Evolutionary conservation across 169 alveolate genomes (phyloP).

Genomic region (Plasmodium reichenowi): DNA sequence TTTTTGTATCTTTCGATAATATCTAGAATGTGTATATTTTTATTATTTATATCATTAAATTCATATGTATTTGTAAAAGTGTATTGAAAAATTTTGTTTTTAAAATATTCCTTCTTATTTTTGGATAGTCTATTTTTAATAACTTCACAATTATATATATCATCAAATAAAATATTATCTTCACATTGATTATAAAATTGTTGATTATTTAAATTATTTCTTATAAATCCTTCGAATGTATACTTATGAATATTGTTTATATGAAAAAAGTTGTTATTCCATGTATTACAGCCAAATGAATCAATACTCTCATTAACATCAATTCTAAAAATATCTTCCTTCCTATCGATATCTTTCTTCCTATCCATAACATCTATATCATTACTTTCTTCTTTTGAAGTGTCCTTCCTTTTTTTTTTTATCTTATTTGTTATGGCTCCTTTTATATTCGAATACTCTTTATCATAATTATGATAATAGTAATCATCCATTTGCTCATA

Average conservation of each 20-base stretch:
- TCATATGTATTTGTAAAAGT: background rate
- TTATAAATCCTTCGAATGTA: too few species aligned
- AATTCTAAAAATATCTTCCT: background rate
- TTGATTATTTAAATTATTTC: background rate
- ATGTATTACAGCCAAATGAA: too few species aligned
- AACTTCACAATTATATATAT: conserved; percentile 63
- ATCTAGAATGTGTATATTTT: background rate
- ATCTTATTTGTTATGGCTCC: background rate
- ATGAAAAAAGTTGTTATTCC: background rate
- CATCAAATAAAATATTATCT: conserved; percentile 24
- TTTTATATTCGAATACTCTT: background rate
- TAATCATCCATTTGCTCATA: conserved; percentile 2
- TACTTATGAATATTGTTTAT: background rate
- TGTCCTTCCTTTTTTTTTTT: background rate
- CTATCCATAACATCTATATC: background rate
- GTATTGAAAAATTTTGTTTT: conserved; percentile 15
- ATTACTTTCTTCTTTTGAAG: background rate
- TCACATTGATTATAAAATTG: background rate
- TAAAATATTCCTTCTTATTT: conserved; percentile 12
- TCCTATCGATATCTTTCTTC: background rate
- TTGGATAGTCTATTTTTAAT: conserved; percentile 21
- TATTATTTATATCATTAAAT: background rate
- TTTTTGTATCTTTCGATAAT: conserved; percentile 30
- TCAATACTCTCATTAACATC: background rate
- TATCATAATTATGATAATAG: background rate